Base-by-base conservation (phyloP, 352 stramenopile genomes). In the Phytophthora meadii region DNA sequence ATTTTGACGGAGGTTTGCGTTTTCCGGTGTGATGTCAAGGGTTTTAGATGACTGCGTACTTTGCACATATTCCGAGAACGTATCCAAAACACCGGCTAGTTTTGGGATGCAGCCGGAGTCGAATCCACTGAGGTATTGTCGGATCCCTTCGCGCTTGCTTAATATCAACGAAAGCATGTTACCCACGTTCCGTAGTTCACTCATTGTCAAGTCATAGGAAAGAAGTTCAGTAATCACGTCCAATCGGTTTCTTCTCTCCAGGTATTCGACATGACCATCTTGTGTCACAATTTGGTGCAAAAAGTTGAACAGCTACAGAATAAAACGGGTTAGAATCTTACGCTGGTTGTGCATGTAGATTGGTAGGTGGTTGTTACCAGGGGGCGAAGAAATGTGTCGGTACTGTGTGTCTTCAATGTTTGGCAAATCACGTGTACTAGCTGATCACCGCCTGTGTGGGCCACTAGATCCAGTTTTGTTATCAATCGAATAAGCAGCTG, bases 351-450 rank as follows among this genome's bases (percentile, higher is more conserved):
- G 39, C 17, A 14, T 30, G 36, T 41, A 41, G 24, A 42, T 39
- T 52, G 4, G 30, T 14, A 36, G 30, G 12, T 2, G 36, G 3
- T n/a, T 15, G 30, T 7, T 69, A 72, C 65, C 36, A 68, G 46
- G 11, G 72, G 72, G n/a, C 72, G 72, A 28, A 77, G 54, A 45
- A 79, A 75, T 4, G 72, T 79, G n/a, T 71, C 54, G 14, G 68
- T 57, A 10, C 15, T 65, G 24, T 79, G 72, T 2, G 40, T 7
- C 34, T 63, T 61, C 11, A 77, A 27, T 28, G 58, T 72, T n/a
- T 63, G 32, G 36, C 72, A 79, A 45, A 77, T 64, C 3, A 64
- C 68, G 10, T 61, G 37, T 7, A 75, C 68, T 15, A 79, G 47
- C 27, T 75, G 54, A 12, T 77, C 58, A 2, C 64, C 69, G 25